Percentiles rank a stretch among this genome's conserved stretches.
Evolutionary conservation across 2,329 filamentous ascomycete species (phyloP).

Genomic region (Fusarium multiceps): DNA sequence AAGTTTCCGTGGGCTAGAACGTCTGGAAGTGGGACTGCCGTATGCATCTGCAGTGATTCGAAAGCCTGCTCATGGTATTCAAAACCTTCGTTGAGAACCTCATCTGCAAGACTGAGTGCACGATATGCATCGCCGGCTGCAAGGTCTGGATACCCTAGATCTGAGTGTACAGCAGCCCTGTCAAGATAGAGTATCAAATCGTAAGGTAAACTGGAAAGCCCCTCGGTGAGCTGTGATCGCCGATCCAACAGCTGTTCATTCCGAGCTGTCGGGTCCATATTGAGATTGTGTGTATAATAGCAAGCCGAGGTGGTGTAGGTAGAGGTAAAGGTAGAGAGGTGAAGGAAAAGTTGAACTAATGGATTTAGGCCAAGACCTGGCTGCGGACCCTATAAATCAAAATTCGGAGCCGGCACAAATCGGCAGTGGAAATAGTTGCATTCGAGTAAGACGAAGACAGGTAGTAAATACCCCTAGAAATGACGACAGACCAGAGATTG

Average conservation of each 20-base stretch:
- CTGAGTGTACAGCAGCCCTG: constrained; percentile 76
- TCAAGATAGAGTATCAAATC: constrained; percentile 74
- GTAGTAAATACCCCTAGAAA: constrained; percentile 5
- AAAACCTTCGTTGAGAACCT: constrained; percentile 79
- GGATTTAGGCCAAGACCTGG: constrained; percentile 17
- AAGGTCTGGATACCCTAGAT: constrained; percentile 88
- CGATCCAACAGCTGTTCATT: constrained; percentile 62
- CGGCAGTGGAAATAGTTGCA: constrained; percentile 11
- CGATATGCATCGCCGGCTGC: constrained; percentile 91
- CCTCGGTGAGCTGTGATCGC: constrained; percentile 68
- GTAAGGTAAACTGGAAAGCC: constrained; percentile 64
- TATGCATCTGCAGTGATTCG: constrained; percentile 59
- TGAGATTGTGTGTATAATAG: neutral
- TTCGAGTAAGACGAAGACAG: neutral
- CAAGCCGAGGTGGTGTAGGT: constrained; percentile 11
- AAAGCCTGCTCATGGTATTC: constrained; percentile 81
- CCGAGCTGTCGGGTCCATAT: constrained; percentile 52
- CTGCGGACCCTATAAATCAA: constrained; percentile 21
- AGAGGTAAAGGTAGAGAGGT: constrained; percentile 2
- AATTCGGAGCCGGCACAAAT: constrained; percentile 15
- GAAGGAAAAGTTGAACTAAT: constrained; percentile 24
- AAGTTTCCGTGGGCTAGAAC: constrained; percentile 61
- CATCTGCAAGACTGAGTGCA: constrained; percentile 87
- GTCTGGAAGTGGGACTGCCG: constrained; percentile 53
- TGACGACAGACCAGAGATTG: constrained; percentile 9